These are phyloP conservation scores for Lachancea sp. DNA, from an alignment of 805 yeast species.

Conservation along the genomic window DNA sequence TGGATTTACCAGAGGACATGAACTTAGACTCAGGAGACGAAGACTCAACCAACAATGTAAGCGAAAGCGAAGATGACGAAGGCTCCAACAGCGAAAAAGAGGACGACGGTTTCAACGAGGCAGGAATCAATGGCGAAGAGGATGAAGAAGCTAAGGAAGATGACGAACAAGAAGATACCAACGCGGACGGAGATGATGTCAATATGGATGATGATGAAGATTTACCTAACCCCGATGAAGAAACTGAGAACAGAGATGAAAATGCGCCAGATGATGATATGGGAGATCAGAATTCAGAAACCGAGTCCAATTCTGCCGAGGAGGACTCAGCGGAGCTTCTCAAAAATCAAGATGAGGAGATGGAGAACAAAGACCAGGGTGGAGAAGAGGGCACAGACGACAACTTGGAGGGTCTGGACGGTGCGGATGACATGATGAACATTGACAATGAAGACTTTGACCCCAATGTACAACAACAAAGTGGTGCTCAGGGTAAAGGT, in stretches of 20 bases:
- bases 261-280: slow-evolving; percentile 6
- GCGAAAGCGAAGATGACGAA: slow-evolving; percentile 37
- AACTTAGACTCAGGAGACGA: slow-evolving; percentile 78
- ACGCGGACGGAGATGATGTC: slow-evolving; percentile 38
- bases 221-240: slow-evolving; percentile 26
- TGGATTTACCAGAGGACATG: slow-evolving; percentile 90
- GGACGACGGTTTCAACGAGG: slow-evolving; percentile 7
- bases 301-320: slow-evolving; percentile 27
- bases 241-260: slow-evolving; percentile 23
- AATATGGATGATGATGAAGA: slow-evolving; percentile 48
- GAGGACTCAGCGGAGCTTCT: slow-evolving; percentile 10
- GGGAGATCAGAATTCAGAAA: slow-evolving; percentile 29
- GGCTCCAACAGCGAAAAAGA: slow-evolving; percentile 21
- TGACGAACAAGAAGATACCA: slow-evolving; percentile 27
- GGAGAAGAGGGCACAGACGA: slow-evolving; percentile 38
- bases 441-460: slow-evolving; percentile 48
- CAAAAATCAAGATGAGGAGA: slow-evolving; percentile 23
- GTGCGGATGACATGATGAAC: slow-evolving; percentile 40
- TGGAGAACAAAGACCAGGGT: slow-evolving; percentile 26
- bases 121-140: slow-evolving; percentile 22
- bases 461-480: slow-evolving; percentile 52
- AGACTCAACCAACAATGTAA: slow-evolving; percentile 30
- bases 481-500: slow-evolving; percentile 58
- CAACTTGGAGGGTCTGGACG: slow-evolving; percentile 41
- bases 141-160: slow-evolving; percentile 19